Evolutionary conservation across 129 eudicot genomes (phyloP).

Genomic region (Smallanthus sonchifolius): DNA sequence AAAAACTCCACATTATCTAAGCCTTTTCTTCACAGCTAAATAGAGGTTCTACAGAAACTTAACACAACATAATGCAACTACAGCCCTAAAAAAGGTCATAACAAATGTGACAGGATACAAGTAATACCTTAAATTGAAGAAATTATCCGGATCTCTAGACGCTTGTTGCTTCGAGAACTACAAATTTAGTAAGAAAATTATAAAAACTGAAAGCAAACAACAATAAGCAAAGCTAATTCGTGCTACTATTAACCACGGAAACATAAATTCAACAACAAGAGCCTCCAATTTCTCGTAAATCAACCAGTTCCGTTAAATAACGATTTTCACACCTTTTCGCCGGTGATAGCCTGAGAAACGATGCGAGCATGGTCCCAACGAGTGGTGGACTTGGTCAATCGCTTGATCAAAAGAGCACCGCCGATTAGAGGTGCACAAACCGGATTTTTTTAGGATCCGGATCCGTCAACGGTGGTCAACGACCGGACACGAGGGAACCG

Average conservation of each 20-base stretch:
- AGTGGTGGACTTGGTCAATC: conserved; percentile 94
- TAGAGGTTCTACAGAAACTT: not conserved
- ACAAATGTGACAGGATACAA: not conserved
- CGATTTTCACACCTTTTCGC: conserved; percentile 54
- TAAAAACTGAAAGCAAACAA: not conserved
- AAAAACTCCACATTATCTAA: not conserved
- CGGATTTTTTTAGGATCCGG: no score
- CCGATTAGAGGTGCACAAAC: no score
- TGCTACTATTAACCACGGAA: not conserved
- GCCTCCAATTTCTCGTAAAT: not conserved
- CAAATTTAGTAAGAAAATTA: conserved; percentile 9
- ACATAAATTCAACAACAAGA: not conserved
- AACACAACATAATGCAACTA: not conserved
- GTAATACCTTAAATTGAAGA: conserved; percentile 74
- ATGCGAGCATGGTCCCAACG: conserved; percentile 97
- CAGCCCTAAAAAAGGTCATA: not conserved
- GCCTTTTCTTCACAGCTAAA: not conserved
- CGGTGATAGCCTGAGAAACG: conserved; percentile 77
- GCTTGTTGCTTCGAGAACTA: conserved; percentile 79
- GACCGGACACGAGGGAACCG: no score
- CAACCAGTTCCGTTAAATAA: not conserved
- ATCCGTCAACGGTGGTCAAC: no score
- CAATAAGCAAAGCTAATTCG: not conserved
- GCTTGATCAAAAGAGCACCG: conserved; percentile 76
- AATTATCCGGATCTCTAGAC: conserved; percentile 72